Evolutionary conservation across 2,329 filamentous ascomycete species (phyloP).

Genomic region (Ophiostoma quercus): DNA sequence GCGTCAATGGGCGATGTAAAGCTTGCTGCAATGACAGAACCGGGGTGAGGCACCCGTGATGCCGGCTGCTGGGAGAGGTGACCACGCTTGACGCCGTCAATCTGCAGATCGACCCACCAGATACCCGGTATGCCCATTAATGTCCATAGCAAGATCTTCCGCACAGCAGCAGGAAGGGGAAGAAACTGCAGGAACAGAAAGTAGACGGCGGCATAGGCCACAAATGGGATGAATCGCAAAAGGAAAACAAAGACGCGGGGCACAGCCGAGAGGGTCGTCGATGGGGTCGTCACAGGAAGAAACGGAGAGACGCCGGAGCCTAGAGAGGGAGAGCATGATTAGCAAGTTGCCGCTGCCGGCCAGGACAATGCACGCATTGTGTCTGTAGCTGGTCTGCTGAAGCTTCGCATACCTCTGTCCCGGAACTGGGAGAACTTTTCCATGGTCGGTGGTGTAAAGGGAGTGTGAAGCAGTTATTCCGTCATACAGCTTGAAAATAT

Average conservation of each 20-base stretch:
- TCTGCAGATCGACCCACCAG: slow-evolving; percentile 98
- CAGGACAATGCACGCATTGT: slow-evolving; percentile 25
- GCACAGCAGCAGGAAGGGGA: slow-evolving; percentile 53
- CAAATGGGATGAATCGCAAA: slow-evolving; percentile 72
- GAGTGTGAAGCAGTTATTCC: neutral
- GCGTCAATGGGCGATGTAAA: slow-evolving; percentile 92
- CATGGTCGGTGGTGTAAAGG: slow-evolving; percentile 48
- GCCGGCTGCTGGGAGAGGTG: slow-evolving; percentile 69
- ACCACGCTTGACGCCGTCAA: slow-evolving; percentile 92
- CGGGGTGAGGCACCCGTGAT: slow-evolving; percentile 69
- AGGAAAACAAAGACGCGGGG: slow-evolving; percentile 69
- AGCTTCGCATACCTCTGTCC: slow-evolving; percentile 61
- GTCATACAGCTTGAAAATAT: neutral
- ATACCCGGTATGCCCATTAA: slow-evolving; percentile 85
- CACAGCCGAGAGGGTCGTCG: slow-evolving; percentile 56
- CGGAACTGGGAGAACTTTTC: slow-evolving; percentile 93
- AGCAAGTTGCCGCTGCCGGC: neutral
- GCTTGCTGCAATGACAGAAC: slow-evolving; percentile 80
- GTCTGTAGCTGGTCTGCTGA: neutral
- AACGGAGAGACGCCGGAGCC: slow-evolving; percentile 96
- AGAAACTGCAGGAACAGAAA: slow-evolving; percentile 80
- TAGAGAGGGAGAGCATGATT: slow-evolving; percentile 36
- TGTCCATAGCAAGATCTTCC: slow-evolving; percentile 82
- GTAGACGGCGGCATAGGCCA: slow-evolving; percentile 63
- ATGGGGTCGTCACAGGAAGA: slow-evolving; percentile 67